Evolutionary conservation across 108 stramenopile genomes (phyloP), one percentile per base, ranked within the genome.

Genomic region (Fistulifera pelliculosa): DNA sequence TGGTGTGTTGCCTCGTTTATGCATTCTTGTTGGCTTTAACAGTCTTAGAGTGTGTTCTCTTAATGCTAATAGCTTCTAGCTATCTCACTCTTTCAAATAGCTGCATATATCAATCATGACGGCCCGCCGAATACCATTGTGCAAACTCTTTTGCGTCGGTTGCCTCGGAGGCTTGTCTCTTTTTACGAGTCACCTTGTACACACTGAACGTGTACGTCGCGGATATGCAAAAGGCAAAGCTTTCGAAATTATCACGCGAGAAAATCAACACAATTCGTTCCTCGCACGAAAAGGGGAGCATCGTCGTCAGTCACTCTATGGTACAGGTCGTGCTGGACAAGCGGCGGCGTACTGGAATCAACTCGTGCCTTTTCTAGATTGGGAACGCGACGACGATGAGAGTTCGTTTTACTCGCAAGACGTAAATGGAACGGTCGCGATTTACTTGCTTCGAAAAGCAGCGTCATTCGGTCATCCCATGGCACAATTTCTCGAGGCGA

Each of bases 401-500:
- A 35, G 31, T 35, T 35, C 8, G 31, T 35, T 35, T 8, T 35
- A 35, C 8, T 35, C 31, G 31, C 8, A 3, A 3, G 31, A 35
- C 3, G 31, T 35, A 3, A 35, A 35, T 8, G 31, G 31, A 35
- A 35, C 31, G 31, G 31, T 35, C 6, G 31, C 31, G 31, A 8
- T 35, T 3, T 35, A 35, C 8, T 35, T 35, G 31, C 31, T 35
- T 3, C 31, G 31, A 3, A 35, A 35, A 35, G 31, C 31, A 8
- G 31, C 31, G 8, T 35, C 27, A 38, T 31, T 54, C 35, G 53
- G 90, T 38, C 79, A 93, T 64, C 57, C 84, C 19, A 49, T 79
- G 28, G 90, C 90, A 18, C 90, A 93, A 64, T 63, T 70, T 53
- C 67, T 74, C 65, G 53, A 80, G 16, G 90, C 86, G 38, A 76